Evolutionary conservation across 495 filamentous ascomycete species (phyloP), one percentile per base, ranked within the genome.

Genomic region (Friedmanniomyces endolithicus): DNA sequence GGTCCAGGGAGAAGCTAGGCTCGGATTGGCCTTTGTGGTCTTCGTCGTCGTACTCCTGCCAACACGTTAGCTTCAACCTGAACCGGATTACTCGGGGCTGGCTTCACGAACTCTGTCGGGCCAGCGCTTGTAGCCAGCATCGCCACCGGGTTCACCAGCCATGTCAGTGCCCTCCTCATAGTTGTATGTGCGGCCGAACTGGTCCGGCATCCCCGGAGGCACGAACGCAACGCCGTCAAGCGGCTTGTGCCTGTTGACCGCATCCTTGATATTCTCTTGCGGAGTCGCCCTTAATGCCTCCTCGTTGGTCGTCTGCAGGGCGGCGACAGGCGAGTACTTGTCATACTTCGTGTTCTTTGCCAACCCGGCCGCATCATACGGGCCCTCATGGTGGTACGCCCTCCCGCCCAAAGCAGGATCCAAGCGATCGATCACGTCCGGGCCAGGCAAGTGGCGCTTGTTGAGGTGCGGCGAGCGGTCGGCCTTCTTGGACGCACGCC

Each of bases 121-220:
- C 75, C 80, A 92, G 45, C 83, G 69, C 64, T 76, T 83, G 59
- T 87, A 88, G 12, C 81, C 82, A 17, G 81, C 82, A 0, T 66
- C 65, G 1, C 77, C 78, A 49, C 77, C 74, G 0, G 60, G 53
- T 55, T 94, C 88, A 17, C 81, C 75, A 82, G 86, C 87, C 70
- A 95, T 71, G 56, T 96, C 86, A 0, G 81, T 74, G 2, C 90
- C 92, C 64, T 98, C 92, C 61, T 88, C 73, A 62, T 98, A 98
- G 0, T 82, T 54, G 60, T 94, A 86, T 0, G 74, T 71, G 31
- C 80, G 74, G 0, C 90, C 90, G 24, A 78, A 75, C 6, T 73
- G 62, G 53, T 89, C 88, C 0, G 64, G 70, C 55, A 74, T 67
- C 2, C 90, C 88, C 0, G 88, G 85, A 0, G 92, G 85, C 23